phyloP scores from a whole-genome alignment of 73 alveolate species.

The Uronychia setigera region DNA sequence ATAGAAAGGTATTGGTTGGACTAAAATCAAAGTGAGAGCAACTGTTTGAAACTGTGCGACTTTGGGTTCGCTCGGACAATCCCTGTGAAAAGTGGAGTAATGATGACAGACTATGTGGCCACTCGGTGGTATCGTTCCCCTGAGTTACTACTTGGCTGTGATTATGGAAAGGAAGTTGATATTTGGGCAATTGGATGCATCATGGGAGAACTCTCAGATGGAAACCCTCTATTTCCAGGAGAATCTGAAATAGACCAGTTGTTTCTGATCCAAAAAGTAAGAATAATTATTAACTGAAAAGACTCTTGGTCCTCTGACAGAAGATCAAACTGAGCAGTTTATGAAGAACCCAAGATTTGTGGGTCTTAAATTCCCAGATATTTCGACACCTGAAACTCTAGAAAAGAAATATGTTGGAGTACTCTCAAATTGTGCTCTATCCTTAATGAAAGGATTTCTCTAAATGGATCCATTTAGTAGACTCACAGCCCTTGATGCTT shows the following conservation, averaged over 20 bases:
- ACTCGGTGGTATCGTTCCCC: conserved; percentile 87
- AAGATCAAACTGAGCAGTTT: conserved; percentile 13
- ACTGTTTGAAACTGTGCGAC: conserved; percentile 53
- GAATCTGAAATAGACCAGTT: conserved; percentile 82
- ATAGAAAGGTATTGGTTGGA: conserved; percentile 25
- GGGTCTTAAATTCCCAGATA: conserved; percentile 83
- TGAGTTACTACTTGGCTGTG: conserved; percentile 72
- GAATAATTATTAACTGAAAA: conserved; percentile 7
- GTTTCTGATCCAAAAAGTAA: conserved; percentile 67
- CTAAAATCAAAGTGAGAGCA: conserved; percentile 36
- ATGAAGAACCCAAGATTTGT: conserved; percentile 58
- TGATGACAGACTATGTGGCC: conserved; percentile 82
- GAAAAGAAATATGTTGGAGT: conserved; percentile 91
- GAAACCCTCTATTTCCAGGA: conserved; percentile 81
- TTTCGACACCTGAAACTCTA: conserved; percentile 88
- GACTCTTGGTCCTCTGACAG: conserved; percentile 25
- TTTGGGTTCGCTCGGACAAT: conserved; percentile 60
- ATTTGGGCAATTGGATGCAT: conserved; percentile 89
- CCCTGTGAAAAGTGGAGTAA: conserved; percentile 13
- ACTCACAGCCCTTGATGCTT: conserved; percentile 85
- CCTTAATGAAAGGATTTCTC: conserved; percentile 81
- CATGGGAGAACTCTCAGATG: conserved; percentile 81
- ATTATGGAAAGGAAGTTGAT: conserved; percentile 83
- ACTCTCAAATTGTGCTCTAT: conserved; percentile 64
- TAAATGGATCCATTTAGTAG: conserved; percentile 91